Base-by-base conservation (phyloP, 768 basidiomycete genomes). In the Lyophyllum atratum region DNA sequence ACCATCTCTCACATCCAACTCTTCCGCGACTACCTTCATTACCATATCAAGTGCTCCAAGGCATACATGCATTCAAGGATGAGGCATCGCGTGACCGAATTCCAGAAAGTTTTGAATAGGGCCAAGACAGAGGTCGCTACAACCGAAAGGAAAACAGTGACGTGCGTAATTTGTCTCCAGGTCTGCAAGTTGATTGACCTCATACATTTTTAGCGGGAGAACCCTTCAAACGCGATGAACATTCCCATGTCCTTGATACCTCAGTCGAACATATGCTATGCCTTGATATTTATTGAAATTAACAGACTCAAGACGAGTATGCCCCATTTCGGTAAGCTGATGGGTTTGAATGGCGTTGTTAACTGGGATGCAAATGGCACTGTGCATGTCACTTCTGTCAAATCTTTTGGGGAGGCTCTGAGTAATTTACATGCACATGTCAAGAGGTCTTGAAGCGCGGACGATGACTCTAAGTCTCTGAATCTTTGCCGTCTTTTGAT, bases 11-110 rank as follows among this genome's bases (percentile, higher is more conserved):
- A 93, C 65, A 91, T 98, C 66, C 93, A 98, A 70, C 79, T 96
- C 24, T 98, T 99, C 89, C 85, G 97, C 54, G 94, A 98, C 72
- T 98, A 98, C 69, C 80, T 99, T n/a, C 97, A 99, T 75, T 98
- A 98, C 73, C 96, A 98, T 70, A 97, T 99, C 82, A 98, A 96
- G 67, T 95, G 94, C 70, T 95, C 90, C 51, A 98, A 98, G 73
- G 97, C 96, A 0, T 98, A 99, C 75, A 96, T 99, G 93, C 96
- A 98, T 74, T 95, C 93, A 2, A 82, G 97, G 44, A 95, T 98
- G 94, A 82, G 97, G 58, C 82, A 89, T 64, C 86, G 97, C 10
- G 97, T 97, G 12, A 85, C 90, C 1, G 93, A 97, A 73, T 98
- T 99, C 80, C 91, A 93, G 75, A 94, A 94, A 73, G 87, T 99